Evolutionary conservation across 2,329 filamentous ascomycete species (phyloP).

Genomic region (Leptographium procerum): DNA sequence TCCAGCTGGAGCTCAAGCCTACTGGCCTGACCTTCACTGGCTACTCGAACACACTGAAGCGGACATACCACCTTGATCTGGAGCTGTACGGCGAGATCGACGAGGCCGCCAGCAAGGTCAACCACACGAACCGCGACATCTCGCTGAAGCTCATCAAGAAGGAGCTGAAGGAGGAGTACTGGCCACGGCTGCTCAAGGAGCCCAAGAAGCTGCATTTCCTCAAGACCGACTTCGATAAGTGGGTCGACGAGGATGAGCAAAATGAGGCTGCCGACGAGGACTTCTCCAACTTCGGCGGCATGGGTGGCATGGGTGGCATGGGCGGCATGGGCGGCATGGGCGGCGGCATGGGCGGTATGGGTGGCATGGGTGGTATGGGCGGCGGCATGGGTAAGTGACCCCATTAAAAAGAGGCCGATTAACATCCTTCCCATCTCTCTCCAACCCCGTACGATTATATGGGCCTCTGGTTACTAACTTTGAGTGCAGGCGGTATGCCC

Average conservation of each 20-base stretch:
- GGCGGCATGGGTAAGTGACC: slow-evolving; percentile 29
- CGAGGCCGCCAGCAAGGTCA: slow-evolving; percentile 67
- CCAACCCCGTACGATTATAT: background rate
- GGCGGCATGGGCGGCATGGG: slow-evolving; percentile 43
- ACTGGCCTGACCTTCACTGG: slow-evolving; percentile 71
- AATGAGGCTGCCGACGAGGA: slow-evolving; percentile 80
- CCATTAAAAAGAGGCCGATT: background rate
- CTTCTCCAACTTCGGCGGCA: slow-evolving; percentile 51
- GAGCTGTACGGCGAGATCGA: slow-evolving; percentile 90
- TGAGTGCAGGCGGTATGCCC: slow-evolving; percentile 5
- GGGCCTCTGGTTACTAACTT: too few species aligned
- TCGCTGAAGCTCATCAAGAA: slow-evolving; percentile 94
- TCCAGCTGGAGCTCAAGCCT: slow-evolving; percentile 76
- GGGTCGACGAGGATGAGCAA: slow-evolving; percentile 98
- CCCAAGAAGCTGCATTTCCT: slow-evolving; percentile 84
- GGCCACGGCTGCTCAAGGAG: slow-evolving; percentile 90
- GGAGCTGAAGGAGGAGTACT: slow-evolving; percentile 87
- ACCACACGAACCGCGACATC: slow-evolving; percentile 80
- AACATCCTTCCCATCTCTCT: background rate
- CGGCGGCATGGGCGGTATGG: slow-evolving; percentile 35
- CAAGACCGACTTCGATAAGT: slow-evolving; percentile 97
- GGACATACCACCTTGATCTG: slow-evolving; percentile 74
- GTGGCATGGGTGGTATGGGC: slow-evolving; percentile 47
- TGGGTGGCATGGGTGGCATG: slow-evolving; percentile 44
- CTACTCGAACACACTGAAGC: slow-evolving; percentile 72